Conservation (phyloP, 345 rosid genomes). For the Salix arbutifolia region DNA sequence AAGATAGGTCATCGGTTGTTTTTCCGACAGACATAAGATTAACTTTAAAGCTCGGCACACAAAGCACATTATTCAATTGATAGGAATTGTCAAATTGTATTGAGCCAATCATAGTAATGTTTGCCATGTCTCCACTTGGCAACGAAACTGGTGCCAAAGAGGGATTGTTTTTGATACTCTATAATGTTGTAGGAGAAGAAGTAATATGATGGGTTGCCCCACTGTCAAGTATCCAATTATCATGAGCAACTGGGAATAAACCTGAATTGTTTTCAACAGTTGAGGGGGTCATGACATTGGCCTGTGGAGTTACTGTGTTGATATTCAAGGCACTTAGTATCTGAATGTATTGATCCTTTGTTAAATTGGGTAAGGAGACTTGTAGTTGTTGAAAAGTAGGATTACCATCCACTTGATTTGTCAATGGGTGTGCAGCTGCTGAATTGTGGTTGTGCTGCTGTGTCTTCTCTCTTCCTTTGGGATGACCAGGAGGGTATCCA, state of each 20-base stretch:
- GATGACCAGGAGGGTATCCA: neutral
- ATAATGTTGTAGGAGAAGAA: neutral
- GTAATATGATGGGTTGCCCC: constrained; percentile 9
- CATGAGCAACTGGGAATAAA: neutral
- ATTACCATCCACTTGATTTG: neutral
- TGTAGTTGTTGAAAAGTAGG: neutral
- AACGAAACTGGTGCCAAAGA: neutral
- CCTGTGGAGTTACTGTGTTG: neutral
- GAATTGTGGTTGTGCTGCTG: neutral
- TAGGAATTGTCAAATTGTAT: neutral
- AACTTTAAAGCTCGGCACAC: neutral
- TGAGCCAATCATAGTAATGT: neutral
- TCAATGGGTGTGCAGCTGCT: neutral
- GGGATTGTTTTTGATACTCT: too few species aligned
- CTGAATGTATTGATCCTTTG: neutral
- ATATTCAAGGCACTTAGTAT: neutral
- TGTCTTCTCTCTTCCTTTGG: neutral
- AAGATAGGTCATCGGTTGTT: neutral
- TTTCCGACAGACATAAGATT: constrained; percentile 6
- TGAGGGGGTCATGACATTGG: neutral
- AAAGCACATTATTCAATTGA: neutral
- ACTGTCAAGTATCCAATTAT: neutral
- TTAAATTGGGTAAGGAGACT: neutral
- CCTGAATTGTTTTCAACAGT: too few species aligned
- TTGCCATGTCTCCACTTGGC: neutral